Conservation (phyloP, 257 asterid genomes). For the Linaria vulgaris region DNA sequence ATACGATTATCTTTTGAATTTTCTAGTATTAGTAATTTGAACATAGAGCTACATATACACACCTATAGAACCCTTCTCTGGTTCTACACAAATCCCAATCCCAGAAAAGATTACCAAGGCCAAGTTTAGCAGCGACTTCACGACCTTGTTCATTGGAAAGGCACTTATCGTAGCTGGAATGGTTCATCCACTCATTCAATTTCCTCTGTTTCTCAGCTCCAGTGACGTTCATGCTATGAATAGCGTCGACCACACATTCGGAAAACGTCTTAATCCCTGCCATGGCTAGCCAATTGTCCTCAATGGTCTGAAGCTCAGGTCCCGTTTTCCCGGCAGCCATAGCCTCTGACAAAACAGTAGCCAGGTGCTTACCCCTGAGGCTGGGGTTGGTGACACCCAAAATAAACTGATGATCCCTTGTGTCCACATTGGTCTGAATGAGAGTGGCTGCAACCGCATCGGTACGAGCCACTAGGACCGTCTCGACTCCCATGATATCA, state of each 20-base stretch:
- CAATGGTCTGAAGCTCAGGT: constrained; percentile 72
- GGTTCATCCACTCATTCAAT: constrained; percentile 73
- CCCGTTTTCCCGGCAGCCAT: constrained; percentile 86
- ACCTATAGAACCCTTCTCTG: constrained; percentile 85
- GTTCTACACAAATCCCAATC: constrained; percentile 96
- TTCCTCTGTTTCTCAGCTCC: constrained; percentile 71
- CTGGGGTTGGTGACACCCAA: constrained; percentile 72
- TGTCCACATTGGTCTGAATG: constrained; percentile 86
- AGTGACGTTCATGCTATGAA: constrained; percentile 46
- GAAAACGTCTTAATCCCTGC: constrained; percentile 78
- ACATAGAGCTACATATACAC: too few relatives aligned
- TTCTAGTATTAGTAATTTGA: too few relatives aligned
- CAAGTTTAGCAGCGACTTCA: constrained; percentile 60
- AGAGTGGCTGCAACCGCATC: constrained; percentile 90
- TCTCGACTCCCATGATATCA: constrained; percentile 91
- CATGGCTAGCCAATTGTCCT: constrained; percentile 78
- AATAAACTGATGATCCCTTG: constrained; percentile 89
- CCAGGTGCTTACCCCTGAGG: constrained; percentile 65
- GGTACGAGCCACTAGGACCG: constrained; percentile 83
- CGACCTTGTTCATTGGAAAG: constrained; percentile 71
- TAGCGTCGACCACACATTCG: constrained; percentile 69
- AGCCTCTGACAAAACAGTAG: constrained; percentile 63
- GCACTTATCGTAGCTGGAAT: constrained; percentile 63
- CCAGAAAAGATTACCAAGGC: constrained; percentile 65
- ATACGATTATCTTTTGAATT: too few relatives aligned